Conservation (phyloP, 2,329 filamentous ascomycete genomes). For the Calycina marina region DNA sequence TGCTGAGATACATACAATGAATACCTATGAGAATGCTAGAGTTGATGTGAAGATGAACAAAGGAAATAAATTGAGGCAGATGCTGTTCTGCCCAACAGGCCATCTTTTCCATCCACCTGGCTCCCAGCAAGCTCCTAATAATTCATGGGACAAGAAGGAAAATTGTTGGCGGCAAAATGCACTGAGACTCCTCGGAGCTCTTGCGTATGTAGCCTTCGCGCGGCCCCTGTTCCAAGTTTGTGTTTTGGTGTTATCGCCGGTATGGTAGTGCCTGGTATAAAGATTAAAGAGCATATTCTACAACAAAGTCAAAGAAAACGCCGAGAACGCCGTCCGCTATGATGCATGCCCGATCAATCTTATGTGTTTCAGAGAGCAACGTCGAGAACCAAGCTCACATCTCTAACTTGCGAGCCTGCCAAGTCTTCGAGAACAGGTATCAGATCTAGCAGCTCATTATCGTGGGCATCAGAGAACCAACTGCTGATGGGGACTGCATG, state of each 20-base stretch:
- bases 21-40: not conserved
- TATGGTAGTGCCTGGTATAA: slow-evolving; percentile 22
- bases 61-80: slow-evolving; percentile 1
- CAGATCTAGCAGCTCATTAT: slow-evolving; percentile 93
- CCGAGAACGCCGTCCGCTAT: slow-evolving; percentile 26
- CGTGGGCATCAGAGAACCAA: slow-evolving; percentile 99
- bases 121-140: not conserved
- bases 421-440: slow-evolving; percentile 98
- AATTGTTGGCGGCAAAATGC: slow-evolving; percentile 7
- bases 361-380: slow-evolving; percentile 50
- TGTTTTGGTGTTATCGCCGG: not conserved
- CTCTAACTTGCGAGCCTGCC: slow-evolving; percentile 73
- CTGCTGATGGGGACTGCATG: slow-evolving; percentile 98
- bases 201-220: slow-evolving; percentile 2
- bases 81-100: not conserved
- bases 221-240: slow-evolving; percentile 4
- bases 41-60: slow-evolving; percentile 8
- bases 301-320: slow-evolving; percentile 25
- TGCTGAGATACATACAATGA: not conserved
- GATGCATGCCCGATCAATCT: slow-evolving; percentile 20
- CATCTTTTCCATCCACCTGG: slow-evolving; percentile 1
- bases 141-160: slow-evolving; percentile 11
- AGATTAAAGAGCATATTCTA: slow-evolving; percentile 27
- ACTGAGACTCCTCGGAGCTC: not conserved
- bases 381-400: slow-evolving; percentile 95